Percentiles rank a stretch among this genome's conserved stretches.
Evolutionary conservation across 306 rosid genomes (phyloP).

Genomic region (Castanea mollissima): DNA sequence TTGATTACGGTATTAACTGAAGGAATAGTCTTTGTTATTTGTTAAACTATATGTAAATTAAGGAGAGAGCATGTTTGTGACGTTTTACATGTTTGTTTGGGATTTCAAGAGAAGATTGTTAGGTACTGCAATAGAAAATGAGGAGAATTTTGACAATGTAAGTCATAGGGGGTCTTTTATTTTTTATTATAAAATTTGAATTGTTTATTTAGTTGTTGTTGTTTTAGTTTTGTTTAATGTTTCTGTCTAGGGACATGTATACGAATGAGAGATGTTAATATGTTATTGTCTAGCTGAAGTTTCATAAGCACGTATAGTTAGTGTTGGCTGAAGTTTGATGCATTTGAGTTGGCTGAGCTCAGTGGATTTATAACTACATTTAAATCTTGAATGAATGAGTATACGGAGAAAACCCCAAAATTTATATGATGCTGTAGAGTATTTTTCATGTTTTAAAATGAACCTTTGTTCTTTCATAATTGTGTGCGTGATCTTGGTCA

Average conservation of each 20-base stretch:
- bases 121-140: conserved; percentile 2
- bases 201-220: not conserved
- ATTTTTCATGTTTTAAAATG: not conserved
- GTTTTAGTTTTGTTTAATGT: not conserved
- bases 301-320: not conserved
- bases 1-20: conserved; percentile 1
- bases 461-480: not conserved
- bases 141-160: not conserved
- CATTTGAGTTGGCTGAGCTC: not conserved
- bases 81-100: not conserved
- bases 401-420: not conserved
- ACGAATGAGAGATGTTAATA: not conserved
- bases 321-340: not conserved
- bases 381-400: not conserved
- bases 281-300: not conserved
- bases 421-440: not conserved
- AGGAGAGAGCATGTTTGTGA: not conserved
- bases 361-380: not conserved
- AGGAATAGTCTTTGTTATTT: not conserved
- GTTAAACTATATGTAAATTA: not conserved
- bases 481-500: not conserved
- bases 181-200: not conserved
- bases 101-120: conserved; percentile 3
- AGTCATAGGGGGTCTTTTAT: not conserved
- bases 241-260: not conserved